Evolutionary conservation across 1,139 yeast genomes (phyloP).

Genomic region (Yamadazyma diddensiae): DNA sequence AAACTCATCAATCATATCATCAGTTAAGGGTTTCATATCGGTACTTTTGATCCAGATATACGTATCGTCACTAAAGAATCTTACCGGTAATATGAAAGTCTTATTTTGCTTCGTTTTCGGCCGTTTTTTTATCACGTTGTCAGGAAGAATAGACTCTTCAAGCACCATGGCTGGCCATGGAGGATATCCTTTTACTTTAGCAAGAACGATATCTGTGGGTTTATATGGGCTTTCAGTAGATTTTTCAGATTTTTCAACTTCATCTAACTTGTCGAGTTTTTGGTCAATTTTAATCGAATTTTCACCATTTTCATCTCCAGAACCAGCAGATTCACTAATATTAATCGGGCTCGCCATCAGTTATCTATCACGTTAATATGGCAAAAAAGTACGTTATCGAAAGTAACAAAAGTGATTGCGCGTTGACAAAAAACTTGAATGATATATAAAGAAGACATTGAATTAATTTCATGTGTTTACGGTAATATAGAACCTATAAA

Average conservation of each 20-base stretch:
- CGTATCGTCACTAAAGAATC: conserved; percentile 65
- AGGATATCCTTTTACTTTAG: conserved; percentile 75
- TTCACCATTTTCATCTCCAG: background rate
- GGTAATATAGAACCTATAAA: no score
- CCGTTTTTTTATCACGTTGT: conserved; percentile 43
- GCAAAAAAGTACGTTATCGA: no score
- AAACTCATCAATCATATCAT: conserved; percentile 27
- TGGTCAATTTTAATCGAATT: background rate
- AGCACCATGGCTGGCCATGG: conserved; percentile 82
- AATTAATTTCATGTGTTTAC: no score
- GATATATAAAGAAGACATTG: no score
- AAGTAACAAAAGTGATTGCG: no score
- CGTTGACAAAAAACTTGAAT: no score
- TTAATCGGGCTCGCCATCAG: no score
- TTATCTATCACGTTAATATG: no score
- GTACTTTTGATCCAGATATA: conserved; percentile 55
- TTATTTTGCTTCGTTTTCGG: conserved; percentile 36
- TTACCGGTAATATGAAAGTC: conserved; percentile 39
- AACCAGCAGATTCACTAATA: no score
- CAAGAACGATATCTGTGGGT: conserved; percentile 52
- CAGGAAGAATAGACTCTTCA: conserved; percentile 57
- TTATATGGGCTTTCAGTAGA: conserved; percentile 1
- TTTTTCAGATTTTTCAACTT: background rate
- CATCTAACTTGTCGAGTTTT: background rate
- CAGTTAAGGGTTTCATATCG: conserved; percentile 37